Evolutionary conservation across 2,329 filamentous ascomycete genomes (phyloP).

Genomic region (Cryphonectria radicalis): DNA sequence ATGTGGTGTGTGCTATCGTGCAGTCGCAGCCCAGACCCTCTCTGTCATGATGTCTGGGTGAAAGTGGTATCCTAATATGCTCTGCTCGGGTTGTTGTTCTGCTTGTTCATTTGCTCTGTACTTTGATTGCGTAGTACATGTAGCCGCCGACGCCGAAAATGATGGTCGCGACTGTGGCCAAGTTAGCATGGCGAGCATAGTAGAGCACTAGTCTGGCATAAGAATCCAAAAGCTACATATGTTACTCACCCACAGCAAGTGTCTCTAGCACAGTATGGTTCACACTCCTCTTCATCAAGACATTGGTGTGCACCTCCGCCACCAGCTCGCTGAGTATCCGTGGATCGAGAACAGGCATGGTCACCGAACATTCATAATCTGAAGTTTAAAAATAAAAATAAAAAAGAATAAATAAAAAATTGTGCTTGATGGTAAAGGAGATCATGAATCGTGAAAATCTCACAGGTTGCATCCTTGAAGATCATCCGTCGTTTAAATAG

Average conservation of each 20-base stretch:
- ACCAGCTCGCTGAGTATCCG: conserved; percentile 23
- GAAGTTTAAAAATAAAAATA: not conserved
- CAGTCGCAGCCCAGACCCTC: not conserved
- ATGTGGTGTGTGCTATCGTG: not conserved
- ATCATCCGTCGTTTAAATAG: not conserved
- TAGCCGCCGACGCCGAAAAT: conserved; percentile 28
- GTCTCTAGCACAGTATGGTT: conserved; percentile 21
- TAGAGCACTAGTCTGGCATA: no score
- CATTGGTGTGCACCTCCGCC: conserved; percentile 23
- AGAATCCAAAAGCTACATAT: not conserved
- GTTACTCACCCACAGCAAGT: conserved; percentile 21
- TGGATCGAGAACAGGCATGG: conserved; percentile 26
- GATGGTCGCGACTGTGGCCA: conserved; percentile 14
- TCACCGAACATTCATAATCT: conserved; percentile 1
- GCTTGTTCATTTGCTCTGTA: conserved; percentile 23
- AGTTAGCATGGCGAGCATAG: not conserved
- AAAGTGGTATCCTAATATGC: not conserved
- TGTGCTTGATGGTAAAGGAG: not conserved
- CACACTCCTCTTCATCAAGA: conserved; percentile 21
- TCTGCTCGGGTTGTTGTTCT: not conserved
- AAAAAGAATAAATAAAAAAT: not conserved
- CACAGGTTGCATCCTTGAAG: not conserved
- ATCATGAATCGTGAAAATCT: not conserved
- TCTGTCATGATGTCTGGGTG: not conserved
- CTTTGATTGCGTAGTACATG: conserved; percentile 28